phyloP scores from a whole-genome alignment of 2,329 filamentous ascomycete species.

The Aspergillus brunneoviolaceus region DNA sequence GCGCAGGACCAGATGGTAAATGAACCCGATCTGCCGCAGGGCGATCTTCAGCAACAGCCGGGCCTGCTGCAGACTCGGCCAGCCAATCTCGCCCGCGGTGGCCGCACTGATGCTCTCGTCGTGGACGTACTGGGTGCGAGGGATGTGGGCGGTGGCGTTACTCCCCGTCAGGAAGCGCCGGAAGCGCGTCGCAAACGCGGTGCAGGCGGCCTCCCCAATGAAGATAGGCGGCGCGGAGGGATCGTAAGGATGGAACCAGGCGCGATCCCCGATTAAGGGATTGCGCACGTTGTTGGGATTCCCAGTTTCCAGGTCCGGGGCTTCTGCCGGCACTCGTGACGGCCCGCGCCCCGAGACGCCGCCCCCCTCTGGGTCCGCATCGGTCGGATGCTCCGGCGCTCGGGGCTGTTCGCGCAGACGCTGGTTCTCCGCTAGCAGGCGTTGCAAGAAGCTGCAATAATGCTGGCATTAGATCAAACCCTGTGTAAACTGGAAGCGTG shows the following conservation, averaged over 20 bases:
- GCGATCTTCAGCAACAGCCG: conserved; percentile 39
- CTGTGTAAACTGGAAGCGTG: too few relatives aligned
- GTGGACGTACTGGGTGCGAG: conserved; percentile 35
- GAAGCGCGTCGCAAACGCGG: conserved; percentile 42
- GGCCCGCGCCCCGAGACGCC: conserved; percentile 16
- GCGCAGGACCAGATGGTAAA: conserved; percentile 40
- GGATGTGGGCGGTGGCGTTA: conserved; percentile 33
- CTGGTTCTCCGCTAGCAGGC: conserved; percentile 34
- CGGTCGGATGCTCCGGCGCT: conserved; percentile 27
- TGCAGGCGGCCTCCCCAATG: conserved; percentile 41
- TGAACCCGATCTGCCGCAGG: conserved; percentile 35
- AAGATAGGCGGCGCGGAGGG: conserved; percentile 39
- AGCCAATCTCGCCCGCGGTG: conserved; percentile 30
- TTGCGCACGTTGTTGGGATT: conserved; percentile 33
- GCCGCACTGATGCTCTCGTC: conserved; percentile 32
- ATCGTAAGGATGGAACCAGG: conserved; percentile 39
- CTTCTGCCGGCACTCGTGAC: conserved; percentile 22
- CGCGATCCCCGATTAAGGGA: conserved; percentile 36
- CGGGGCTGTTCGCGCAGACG: conserved; percentile 32
- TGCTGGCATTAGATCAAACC: not conserved
- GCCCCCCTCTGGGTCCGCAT: conserved; percentile 18
- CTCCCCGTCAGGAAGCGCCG: conserved; percentile 37
- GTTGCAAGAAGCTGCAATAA: conserved; percentile 31
- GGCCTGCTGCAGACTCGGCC: conserved; percentile 39
- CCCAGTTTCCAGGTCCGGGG: conserved; percentile 22